Evolutionary conservation across 805 yeast genomes (phyloP).

Genomic region (Grigorovia jiainica): DNA sequence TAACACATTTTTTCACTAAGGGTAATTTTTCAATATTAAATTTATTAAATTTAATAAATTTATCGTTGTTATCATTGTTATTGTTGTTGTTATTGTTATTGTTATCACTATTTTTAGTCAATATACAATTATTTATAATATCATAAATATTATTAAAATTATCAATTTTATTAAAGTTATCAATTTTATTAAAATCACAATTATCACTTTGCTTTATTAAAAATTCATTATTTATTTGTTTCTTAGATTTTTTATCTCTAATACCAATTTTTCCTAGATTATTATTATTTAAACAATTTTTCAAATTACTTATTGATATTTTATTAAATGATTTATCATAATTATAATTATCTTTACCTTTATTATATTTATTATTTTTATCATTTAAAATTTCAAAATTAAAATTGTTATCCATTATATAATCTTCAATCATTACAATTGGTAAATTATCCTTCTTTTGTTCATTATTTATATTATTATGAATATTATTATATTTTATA

Average conservation of each 20-base stretch:
- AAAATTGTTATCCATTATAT: slow-evolving; percentile 25
- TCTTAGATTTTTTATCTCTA: no score
- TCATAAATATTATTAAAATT: no score
- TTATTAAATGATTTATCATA: neutral
- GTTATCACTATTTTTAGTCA: neutral
- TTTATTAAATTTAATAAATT: no score
- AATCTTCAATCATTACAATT: slow-evolving; percentile 25
- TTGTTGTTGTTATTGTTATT: neutral
- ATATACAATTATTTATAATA: no score
- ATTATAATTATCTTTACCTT: slow-evolving; percentile 4
- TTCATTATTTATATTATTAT: no score
- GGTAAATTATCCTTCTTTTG: slow-evolving; percentile 11
- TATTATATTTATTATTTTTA: neutral
- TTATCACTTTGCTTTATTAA: no score
- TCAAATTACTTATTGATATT: slow-evolving; percentile 23
- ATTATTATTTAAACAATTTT: slow-evolving; percentile 16
- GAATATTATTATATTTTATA: neutral
- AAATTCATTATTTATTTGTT: no score
- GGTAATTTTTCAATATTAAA: no score
- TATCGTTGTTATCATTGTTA: neutral
- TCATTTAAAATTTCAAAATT: slow-evolving; percentile 24
- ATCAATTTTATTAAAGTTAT: no score
- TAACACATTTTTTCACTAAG: slow-evolving; percentile 40
- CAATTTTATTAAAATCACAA: no score
- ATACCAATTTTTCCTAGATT: no score